Conservation (phyloP, 345 rosid genomes). For the Eucalyptus dawsonii region DNA sequence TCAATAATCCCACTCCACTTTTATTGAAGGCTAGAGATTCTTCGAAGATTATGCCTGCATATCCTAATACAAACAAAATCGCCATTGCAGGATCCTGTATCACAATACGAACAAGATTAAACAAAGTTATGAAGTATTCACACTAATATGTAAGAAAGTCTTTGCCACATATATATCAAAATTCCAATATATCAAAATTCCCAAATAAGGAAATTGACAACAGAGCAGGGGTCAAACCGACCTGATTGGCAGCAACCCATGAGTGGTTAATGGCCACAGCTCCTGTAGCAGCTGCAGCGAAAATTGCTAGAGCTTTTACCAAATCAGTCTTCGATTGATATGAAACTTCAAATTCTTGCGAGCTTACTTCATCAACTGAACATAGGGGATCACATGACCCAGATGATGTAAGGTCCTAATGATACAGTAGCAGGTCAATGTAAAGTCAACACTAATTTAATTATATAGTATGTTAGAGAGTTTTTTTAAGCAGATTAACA, state of each 20-base stretch:
- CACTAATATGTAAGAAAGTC: background rate
- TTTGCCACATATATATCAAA: background rate
- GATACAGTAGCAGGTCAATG: background rate
- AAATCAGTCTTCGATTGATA: slow-evolving; percentile 85
- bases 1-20: slow-evolving; percentile 88
- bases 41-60: slow-evolving; percentile 83
- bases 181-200: background rate
- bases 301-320: slow-evolving; percentile 62
- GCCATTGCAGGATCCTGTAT: slow-evolving; percentile 95
- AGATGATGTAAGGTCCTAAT: slow-evolving; percentile 47
- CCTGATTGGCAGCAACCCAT: slow-evolving; percentile 98
- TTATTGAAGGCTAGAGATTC: slow-evolving; percentile 93
- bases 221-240: background rate
- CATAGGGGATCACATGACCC: slow-evolving; percentile 85
- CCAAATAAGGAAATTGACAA: background rate
- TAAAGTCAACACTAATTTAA: background rate
- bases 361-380: slow-evolving; percentile 81
- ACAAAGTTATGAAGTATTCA: background rate
- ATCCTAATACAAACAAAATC: slow-evolving; percentile 74
- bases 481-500: background rate
- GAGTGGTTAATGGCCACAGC: slow-evolving; percentile 80
- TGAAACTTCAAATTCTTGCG: slow-evolving; percentile 47
- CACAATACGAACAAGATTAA: background rate
- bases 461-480: background rate
- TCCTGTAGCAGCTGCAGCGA: slow-evolving; percentile 76